Base-by-base conservation (phyloP, 306 rosid genomes). In the Cercis canadensis region DNA sequence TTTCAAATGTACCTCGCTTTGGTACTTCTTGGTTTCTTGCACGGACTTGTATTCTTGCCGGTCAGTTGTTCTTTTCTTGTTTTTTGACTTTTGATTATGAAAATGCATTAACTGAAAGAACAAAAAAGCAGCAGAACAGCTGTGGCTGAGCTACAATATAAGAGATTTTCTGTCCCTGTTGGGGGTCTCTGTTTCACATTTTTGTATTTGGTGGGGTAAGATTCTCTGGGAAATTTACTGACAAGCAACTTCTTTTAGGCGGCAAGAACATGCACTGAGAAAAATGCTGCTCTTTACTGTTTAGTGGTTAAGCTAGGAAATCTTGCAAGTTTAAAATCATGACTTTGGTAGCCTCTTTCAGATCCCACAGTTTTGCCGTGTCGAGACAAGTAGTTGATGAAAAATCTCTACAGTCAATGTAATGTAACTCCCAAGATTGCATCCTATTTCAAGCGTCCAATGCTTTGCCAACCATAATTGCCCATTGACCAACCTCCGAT, bases 11-110 rank as follows among this genome's bases (percentile, higher is more conserved):
- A 91, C 76, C 81, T 95, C 71, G 84, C 99, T 11, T 74, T 95
- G 79, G 99, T 95, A 53, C 95, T 95, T 61, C 96, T 95, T 16
- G 99, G 99, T 71, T 94, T 91, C 86, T 80, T 89, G 76, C 99
- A 95, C 11, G 99, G 99, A 44, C 99, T 95, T 61, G 87, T 95
- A 74, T 95, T 91, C 85, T 87, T 94, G 80, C 97, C 98, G 39
- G 98, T 90, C 70, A 83, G 92, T 36, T 63, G 66, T 58, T 56
- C 47, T 62, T 60, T 62, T 62, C 49, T 57, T 57, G 45, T 33
- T 46, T 33, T 37, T 18, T 3, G 62, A 4, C 31, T 37, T 55
- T 61, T 62, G 0, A 21, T 71, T 41, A 19, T 40, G 69, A 57
- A 49, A 47, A 47, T 78, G 65, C 70, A 59, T 46, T 8, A 5